Percentiles rank a stretch among this genome's conserved stretches.
Conservation (phyloP, 2,329 filamentous ascomycete genomes). For the Colletotrichum gloeosporioides region DNA sequence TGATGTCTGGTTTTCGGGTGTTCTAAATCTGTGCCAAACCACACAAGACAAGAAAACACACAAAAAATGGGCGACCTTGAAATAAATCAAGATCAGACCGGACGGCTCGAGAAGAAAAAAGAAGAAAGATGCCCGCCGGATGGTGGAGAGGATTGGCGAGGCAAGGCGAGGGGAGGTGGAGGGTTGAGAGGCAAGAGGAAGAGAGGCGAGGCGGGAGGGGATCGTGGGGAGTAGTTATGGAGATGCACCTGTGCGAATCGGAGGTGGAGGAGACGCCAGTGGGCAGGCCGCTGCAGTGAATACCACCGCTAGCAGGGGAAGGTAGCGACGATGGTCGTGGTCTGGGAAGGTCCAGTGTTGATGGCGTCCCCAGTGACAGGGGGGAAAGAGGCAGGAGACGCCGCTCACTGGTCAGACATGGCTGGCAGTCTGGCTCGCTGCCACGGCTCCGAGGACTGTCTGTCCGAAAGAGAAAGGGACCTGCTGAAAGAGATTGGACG, state of each 20-base stretch:
- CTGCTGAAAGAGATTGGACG: background rate
- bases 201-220: slow-evolving; percentile 13
- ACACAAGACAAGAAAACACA: background rate
- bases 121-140: background rate
- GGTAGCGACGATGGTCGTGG: background rate
- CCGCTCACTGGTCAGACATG: slow-evolving; percentile 4
- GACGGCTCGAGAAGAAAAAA: background rate
- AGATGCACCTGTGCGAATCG: slow-evolving; percentile 4
- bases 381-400: background rate
- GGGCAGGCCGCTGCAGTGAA: background rate
- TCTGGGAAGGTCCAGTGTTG: background rate
- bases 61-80: background rate
- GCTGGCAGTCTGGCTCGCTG: background rate
- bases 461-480: background rate
- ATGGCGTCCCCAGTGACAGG: background rate
- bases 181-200: slow-evolving; percentile 3
- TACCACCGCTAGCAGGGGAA: background rate
- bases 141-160: background rate
- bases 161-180: background rate
- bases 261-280: slow-evolving; percentile 4
- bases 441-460: background rate
- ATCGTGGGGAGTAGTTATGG: slow-evolving; percentile 22
- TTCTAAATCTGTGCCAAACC: background rate
- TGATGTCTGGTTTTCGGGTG: background rate
- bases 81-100: background rate